Evolutionary conservation across 2,329 filamentous ascomycete species (phyloP).

Genomic region (Microsporum audouinii): DNA sequence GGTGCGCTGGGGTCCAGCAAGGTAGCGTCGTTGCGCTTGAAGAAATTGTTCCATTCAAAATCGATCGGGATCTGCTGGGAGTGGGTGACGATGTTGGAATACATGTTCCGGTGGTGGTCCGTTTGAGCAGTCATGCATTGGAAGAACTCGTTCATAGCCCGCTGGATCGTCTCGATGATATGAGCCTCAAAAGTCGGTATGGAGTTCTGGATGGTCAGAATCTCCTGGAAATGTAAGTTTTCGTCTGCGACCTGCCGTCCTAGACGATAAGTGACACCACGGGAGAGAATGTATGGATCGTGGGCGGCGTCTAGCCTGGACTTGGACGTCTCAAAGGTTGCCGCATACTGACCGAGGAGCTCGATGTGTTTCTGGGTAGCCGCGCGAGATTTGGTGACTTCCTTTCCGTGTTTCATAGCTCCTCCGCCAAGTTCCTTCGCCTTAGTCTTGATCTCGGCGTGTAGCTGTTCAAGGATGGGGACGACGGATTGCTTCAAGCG

Average conservation of each 20-base stretch:
- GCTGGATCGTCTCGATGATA: constrained; percentile 69
- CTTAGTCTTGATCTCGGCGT: constrained; percentile 96
- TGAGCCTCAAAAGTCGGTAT: constrained; percentile 82
- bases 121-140: constrained; percentile 68
- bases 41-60: constrained; percentile 87
- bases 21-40: constrained; percentile 55
- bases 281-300: constrained; percentile 79
- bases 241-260: constrained; percentile 88
- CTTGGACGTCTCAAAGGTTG: constrained; percentile 60
- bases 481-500: constrained; percentile 75
- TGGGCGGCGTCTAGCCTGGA: constrained; percentile 59
- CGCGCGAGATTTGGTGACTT: constrained; percentile 78
- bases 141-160: constrained; percentile 71
- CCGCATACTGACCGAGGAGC: constrained; percentile 74
- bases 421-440: constrained; percentile 76
- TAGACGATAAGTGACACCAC: constrained; percentile 70
- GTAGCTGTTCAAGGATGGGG: constrained; percentile 78
- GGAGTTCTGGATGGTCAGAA: constrained; percentile 81
- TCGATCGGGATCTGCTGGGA: constrained; percentile 68
- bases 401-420: constrained; percentile 73
- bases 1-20: constrained; percentile 69
- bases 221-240: constrained; percentile 89
- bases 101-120: constrained; percentile 69
- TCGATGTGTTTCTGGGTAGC: constrained; percentile 93
- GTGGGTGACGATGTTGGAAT: constrained; percentile 68